A percentile compares a stretch with the other conserved stretches of the same genome.
Conservation (phyloP, 306 rosid genomes). For the Lablab purpureus region DNA sequence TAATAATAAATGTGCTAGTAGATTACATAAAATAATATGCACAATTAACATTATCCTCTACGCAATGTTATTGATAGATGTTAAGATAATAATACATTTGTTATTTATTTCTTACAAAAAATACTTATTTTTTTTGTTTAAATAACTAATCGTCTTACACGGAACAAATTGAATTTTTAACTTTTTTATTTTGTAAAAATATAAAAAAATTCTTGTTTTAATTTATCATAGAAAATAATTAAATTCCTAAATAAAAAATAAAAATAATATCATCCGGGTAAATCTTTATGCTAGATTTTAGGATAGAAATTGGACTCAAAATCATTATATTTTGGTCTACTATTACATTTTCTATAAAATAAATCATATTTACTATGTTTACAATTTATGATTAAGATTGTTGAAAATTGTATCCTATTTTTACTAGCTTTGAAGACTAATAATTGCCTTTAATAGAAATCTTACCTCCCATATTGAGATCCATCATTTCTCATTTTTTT, state of each 20-base stretch:
- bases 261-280: background rate
- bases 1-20: background rate
- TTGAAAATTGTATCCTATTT: too few species aligned
- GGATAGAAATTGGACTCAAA: background rate
- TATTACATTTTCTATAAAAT: too few species aligned
- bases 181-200: background rate
- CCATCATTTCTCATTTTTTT: too few species aligned
- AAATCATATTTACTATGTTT: too few species aligned
- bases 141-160: background rate
- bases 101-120: background rate
- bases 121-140: background rate
- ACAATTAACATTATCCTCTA: background rate
- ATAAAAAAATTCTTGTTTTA: background rate
- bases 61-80: background rate
- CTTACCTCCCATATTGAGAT: too few species aligned
- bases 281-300: background rate
- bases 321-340: background rate
- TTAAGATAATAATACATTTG: background rate
- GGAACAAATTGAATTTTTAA: background rate
- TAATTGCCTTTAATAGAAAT: too few species aligned
- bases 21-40: background rate
- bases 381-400: too few species aligned
- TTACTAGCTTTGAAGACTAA: too few species aligned
- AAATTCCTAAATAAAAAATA: background rate
- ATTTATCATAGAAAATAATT: too few species aligned